These are phyloP conservation scores for Trypanosoma platydactyli DNA, from an alignment of 208 protist genomes.

Conservation along the genomic window DNA sequence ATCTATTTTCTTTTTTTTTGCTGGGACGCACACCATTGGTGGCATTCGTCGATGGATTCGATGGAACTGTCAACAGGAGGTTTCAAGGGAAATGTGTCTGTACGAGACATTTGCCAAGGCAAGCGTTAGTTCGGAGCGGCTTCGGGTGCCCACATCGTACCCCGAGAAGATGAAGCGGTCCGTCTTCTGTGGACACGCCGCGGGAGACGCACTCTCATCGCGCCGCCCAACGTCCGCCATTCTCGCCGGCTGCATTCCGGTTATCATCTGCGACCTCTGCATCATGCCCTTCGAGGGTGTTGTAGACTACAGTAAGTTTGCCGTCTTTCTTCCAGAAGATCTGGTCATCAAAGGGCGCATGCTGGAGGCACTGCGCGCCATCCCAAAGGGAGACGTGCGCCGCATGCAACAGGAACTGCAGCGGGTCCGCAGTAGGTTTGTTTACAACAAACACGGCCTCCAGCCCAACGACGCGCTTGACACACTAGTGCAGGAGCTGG, in stretches of 20 bases:
- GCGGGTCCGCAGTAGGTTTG: slow-evolving; percentile 20
- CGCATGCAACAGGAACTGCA: slow-evolving; percentile 5
- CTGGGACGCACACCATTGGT: slow-evolving; percentile 30
- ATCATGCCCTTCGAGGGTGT: slow-evolving; percentile 30
- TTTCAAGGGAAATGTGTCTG: background rate
- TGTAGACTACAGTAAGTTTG: slow-evolving; percentile 28
- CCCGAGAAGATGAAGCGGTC: slow-evolving; percentile 14
- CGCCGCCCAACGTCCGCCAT: slow-evolving; percentile 28
- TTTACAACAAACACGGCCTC: slow-evolving; percentile 11
- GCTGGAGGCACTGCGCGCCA: slow-evolving; percentile 3
- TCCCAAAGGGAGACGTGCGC: slow-evolving; percentile 5
- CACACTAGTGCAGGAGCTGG: slow-evolving; percentile 22
- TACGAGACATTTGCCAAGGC: slow-evolving; percentile 24
- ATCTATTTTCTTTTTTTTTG: slow-evolving; percentile 21
- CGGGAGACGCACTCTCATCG: slow-evolving; percentile 20
- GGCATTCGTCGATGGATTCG: slow-evolving; percentile 34
- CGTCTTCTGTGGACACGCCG: slow-evolving; percentile 32
- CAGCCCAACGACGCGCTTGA: slow-evolving; percentile 22
- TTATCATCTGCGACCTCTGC: slow-evolving; percentile 32
- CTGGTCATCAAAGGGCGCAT: slow-evolving; percentile 17
- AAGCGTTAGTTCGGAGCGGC: slow-evolving; percentile 7
- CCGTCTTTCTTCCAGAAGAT: slow-evolving; percentile 28
- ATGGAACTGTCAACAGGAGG: slow-evolving; percentile 11
- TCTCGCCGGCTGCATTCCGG: slow-evolving; percentile 29
- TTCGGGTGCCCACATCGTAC: slow-evolving; percentile 18